A percentile compares a stretch with the other conserved stretches of the same genome.
These are phyloP conservation scores for Solanum paucissectum DNA, from an alignment of 257 asterid genomes.

Conservation along the genomic window DNA sequence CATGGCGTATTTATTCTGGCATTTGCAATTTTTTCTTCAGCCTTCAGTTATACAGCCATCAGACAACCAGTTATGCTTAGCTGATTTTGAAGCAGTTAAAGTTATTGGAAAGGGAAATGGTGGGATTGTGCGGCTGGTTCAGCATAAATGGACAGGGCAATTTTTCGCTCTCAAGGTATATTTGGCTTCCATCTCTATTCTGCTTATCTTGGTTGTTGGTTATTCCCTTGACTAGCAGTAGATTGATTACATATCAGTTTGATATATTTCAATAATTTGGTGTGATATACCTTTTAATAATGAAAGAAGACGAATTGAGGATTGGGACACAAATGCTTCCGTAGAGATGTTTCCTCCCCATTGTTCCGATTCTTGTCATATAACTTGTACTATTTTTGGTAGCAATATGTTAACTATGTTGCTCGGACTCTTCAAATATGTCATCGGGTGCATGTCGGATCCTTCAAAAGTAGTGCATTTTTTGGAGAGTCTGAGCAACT, in stretches of 20 bases:
- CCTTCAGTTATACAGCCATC: slow-evolving; percentile 76
- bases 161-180: slow-evolving; percentile 93
- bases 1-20: neutral
- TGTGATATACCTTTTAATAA: neutral
- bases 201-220: neutral
- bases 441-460: neutral
- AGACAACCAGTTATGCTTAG: slow-evolving; percentile 89
- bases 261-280: neutral
- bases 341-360: neutral
- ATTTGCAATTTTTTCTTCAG: slow-evolving; percentile 21
- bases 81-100: slow-evolving; percentile 86
- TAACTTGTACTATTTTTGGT: neutral
- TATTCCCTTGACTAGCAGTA: neutral
- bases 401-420: neutral
- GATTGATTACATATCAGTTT: neutral
- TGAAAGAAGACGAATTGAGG: neutral
- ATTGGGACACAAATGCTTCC: neutral
- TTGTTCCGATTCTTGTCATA: neutral
- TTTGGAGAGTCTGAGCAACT: neutral
- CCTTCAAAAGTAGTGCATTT: neutral
- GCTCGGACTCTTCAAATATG: neutral
- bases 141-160: slow-evolving; percentile 92
- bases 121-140: slow-evolving; percentile 89
- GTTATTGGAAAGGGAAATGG: slow-evolving; percentile 97
- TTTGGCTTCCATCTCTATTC: neutral